phyloP scores from a whole-genome alignment of 2,329 filamentous ascomycete species.

The Ascosphaera apis region DNA sequence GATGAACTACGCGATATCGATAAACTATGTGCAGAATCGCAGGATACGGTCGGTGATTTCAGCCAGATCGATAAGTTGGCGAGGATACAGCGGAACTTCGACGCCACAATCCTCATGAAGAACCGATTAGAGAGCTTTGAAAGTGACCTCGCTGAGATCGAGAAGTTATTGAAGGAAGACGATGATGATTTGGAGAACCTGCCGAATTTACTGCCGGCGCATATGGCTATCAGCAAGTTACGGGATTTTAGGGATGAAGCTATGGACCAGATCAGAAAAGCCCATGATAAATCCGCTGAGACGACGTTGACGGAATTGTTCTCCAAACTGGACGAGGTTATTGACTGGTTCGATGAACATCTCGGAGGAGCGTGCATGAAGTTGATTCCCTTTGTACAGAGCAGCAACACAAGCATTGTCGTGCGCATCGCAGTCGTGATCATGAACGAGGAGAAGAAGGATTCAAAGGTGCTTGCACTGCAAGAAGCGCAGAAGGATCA shows the following conservation, averaged over 20 bases:
- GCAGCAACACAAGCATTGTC: slow-evolving; percentile 70
- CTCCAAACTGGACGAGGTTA: slow-evolving; percentile 57
- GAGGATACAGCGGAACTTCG: slow-evolving; percentile 65
- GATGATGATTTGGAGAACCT: slow-evolving; percentile 72
- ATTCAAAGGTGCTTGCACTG: slow-evolving; percentile 70
- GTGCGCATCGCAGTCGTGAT: slow-evolving; percentile 82
- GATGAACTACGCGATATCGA: slow-evolving; percentile 99
- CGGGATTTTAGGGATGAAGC: slow-evolving; percentile 89
- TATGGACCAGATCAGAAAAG: slow-evolving; percentile 78
- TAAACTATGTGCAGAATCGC: slow-evolving; percentile 85
- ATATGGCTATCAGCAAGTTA: slow-evolving; percentile 79
- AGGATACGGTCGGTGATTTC: slow-evolving; percentile 95
- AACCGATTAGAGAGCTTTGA: slow-evolving; percentile 73
- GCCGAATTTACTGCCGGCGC: slow-evolving; percentile 69
- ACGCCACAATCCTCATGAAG: slow-evolving; percentile 82
- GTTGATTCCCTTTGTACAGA: slow-evolving; percentile 64
- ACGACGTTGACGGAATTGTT: slow-evolving; percentile 81
- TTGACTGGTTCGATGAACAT: slow-evolving; percentile 92
- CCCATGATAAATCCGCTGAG: slow-evolving; percentile 50
- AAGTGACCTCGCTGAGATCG: slow-evolving; percentile 49
- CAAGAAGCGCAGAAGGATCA: slow-evolving; percentile 92
- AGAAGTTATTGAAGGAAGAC: slow-evolving; percentile 59
- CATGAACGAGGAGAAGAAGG: slow-evolving; percentile 89
- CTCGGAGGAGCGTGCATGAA: slow-evolving; percentile 74
- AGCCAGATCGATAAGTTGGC: slow-evolving; percentile 46